These are phyloP conservation scores for Suzukiozyma palmioleophila DNA, from an alignment of 1,139 yeast species.

Conservation along the genomic window DNA sequence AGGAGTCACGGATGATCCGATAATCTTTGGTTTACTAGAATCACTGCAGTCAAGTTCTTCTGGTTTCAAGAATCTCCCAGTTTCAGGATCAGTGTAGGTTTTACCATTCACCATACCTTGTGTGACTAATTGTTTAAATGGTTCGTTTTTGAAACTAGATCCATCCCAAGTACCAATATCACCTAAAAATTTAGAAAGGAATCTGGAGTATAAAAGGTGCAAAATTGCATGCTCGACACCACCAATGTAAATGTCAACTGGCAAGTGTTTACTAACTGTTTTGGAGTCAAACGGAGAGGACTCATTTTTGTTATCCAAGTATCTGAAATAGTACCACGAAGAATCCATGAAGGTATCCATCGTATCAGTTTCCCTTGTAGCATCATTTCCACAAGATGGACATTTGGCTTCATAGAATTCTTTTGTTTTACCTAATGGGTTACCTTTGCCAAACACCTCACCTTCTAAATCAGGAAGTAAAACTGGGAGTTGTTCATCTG, in stretches of 20 bases:
- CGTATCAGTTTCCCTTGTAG: conserved; percentile 86
- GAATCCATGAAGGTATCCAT: conserved; percentile 99
- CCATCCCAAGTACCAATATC: conserved; percentile 53
- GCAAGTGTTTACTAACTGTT: conserved; percentile 56
- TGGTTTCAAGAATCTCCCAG: conserved; percentile 73
- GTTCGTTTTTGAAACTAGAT: conserved; percentile 55
- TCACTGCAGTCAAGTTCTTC: conserved; percentile 51
- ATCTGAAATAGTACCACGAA: conserved; percentile 93
- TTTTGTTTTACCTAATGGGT: conserved; percentile 63
- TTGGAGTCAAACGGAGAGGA: conserved; percentile 47
- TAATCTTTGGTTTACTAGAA: conserved; percentile 42
- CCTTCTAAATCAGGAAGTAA: conserved; percentile 55
- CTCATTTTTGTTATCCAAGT: conserved; percentile 65
- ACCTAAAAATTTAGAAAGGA: conserved; percentile 73
- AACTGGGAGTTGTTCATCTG: conserved; percentile 82
- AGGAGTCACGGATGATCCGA: conserved; percentile 49
- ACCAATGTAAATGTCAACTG: conserved; percentile 88
- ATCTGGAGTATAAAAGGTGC: conserved; percentile 81
- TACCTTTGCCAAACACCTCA: conserved; percentile 49
- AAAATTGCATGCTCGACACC: conserved; percentile 96
- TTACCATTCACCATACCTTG: conserved; percentile 98
- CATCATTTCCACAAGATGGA: conserved; percentile 66
- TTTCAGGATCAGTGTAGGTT: conserved; percentile 68
- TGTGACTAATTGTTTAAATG: conserved; percentile 73
- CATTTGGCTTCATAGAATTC: conserved; percentile 74